Conservation (phyloP, 164 flowering plant species). For the Cinnamomum chago region DNA sequence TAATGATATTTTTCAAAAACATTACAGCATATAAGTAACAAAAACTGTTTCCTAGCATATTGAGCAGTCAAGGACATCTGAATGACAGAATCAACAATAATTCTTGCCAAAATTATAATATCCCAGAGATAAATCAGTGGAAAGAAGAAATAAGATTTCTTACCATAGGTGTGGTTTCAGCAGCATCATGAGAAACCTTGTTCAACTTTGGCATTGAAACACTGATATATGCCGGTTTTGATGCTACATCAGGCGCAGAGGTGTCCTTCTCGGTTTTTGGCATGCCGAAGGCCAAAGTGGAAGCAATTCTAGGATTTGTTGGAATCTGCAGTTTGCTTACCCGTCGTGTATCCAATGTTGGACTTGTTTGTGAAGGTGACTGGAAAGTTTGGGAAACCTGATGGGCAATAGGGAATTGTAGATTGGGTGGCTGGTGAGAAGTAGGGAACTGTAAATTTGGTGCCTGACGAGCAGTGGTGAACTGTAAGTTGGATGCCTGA, state of each 20-base stretch:
- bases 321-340: constrained; percentile 82
- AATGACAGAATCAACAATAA: background rate
- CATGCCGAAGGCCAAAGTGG: constrained; percentile 52
- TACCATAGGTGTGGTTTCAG: constrained; percentile 73
- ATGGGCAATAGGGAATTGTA: constrained; percentile 42
- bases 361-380: constrained; percentile 42
- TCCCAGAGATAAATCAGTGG: too few relatives aligned
- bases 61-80: background rate
- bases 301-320: constrained; percentile 91
- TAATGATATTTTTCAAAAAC: too few relatives aligned
- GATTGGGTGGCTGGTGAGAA: constrained; percentile 41
- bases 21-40: background rate
- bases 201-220: constrained; percentile 59
- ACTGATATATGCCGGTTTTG: constrained; percentile 80
- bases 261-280: constrained; percentile 55
- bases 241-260: constrained; percentile 33
- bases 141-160: constrained; percentile 9
- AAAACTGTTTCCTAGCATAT: background rate
- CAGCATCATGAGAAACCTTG: constrained; percentile 34
- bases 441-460: constrained; percentile 42
- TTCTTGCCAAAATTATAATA: background rate
- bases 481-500: constrained; percentile 22
- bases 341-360: constrained; percentile 55
- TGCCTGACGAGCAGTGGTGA: constrained; percentile 43
- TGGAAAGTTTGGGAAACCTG: constrained; percentile 51